Evolutionary conservation across 371 early-diverging fungal genomes (phyloP).

Genomic region (Syncephalastrum racemosum): DNA sequence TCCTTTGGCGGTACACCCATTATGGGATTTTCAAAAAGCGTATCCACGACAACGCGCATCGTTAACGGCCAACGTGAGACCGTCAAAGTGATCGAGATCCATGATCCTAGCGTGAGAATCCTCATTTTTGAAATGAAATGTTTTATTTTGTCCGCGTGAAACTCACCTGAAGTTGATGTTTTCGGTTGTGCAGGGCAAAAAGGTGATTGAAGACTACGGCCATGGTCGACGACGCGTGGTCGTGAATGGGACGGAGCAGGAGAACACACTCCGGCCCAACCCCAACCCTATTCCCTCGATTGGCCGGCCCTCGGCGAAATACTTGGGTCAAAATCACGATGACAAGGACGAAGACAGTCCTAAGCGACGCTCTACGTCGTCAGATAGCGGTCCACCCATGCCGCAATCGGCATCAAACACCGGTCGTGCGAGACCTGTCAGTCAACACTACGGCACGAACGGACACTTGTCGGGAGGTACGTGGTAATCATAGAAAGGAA

Average conservation of each 20-base stretch:
- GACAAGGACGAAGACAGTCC: no score
- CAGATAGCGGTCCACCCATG: no score
- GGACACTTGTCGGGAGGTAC: no score
- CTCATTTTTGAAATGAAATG: no score
- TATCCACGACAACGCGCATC: constrained; percentile 23
- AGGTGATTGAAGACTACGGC: constrained; percentile 38
- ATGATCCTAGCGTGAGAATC: constrained; percentile 31
- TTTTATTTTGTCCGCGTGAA: neutral
- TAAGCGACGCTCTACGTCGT: no score
- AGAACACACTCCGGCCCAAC: constrained; percentile 6
- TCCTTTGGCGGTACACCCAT: constrained; percentile 7
- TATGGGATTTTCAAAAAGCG: constrained; percentile 24
- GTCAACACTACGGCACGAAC: no score
- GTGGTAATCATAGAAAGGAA: no score
- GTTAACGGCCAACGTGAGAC: constrained; percentile 40
- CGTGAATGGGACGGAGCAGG: constrained; percentile 37
- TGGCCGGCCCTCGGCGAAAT: no score
- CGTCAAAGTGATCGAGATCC: constrained; percentile 33
- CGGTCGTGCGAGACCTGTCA: no score
- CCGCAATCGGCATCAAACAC: no score
- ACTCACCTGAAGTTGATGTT: neutral
- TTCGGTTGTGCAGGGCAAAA: constrained; percentile 28
- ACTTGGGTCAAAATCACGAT: no score
- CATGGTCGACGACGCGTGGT: constrained; percentile 23
- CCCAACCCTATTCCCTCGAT: no score